Evolutionary conservation across 2,329 filamentous ascomycete genomes (phyloP).

Genomic region (Ophiostoma sp.): DNA sequence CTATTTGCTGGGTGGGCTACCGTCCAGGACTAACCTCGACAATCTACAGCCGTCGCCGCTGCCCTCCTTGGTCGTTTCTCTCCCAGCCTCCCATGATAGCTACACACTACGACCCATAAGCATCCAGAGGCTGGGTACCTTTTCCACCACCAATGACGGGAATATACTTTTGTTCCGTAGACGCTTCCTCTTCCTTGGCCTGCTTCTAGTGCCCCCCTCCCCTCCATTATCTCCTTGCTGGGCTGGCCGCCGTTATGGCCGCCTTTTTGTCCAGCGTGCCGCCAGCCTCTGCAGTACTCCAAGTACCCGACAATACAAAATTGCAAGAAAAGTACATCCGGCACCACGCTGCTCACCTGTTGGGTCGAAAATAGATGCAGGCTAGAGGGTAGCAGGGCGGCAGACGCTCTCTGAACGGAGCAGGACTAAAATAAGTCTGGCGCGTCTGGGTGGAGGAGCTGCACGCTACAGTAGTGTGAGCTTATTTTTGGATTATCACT

Average conservation of each 20-base stretch:
- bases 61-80: not conserved
- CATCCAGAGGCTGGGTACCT: not conserved
- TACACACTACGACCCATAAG: not conserved
- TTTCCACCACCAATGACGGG: not conserved
- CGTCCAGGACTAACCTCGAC: not conserved
- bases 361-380: not conserved
- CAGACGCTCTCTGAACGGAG: not conserved
- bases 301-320: not conserved
- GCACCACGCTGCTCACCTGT: too few species aligned
- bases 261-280: constrained; percentile 7
- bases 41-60: not conserved
- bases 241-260: constrained; percentile 6
- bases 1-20: not conserved
- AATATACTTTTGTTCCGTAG: not conserved
- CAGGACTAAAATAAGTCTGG: not conserved
- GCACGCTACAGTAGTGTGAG: not conserved
- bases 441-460: too few species aligned
- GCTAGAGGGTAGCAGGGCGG: not conserved
- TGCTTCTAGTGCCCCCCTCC: not conserved
- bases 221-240: not conserved
- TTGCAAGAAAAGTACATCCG: not conserved
- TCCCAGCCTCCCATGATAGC: not conserved
- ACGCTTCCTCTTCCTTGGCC: not conserved
- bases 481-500: constrained; percentile 4
- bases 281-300: not conserved